Evolutionary conservation across 352 stramenopile genomes (phyloP), one percentile per base, ranked within the genome.

Genomic region (Phytophthora citrophthora): DNA sequence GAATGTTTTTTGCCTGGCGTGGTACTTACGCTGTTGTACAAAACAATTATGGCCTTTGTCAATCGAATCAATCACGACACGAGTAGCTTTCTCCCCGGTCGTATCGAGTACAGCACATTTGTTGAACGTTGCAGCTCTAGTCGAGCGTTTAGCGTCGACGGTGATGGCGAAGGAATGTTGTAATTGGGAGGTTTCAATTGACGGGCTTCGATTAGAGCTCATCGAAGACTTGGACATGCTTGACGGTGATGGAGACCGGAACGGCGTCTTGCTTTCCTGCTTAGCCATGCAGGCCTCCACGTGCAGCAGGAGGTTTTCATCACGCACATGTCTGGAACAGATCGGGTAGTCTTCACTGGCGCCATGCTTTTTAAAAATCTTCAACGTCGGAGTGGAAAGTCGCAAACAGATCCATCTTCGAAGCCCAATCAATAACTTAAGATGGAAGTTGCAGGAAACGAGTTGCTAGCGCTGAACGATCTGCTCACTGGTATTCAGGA

Each of bases 271-370:
- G 20, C 57, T 51, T 31, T 76, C 72, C 45, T 77, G 64, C 59
- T 85, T 72, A 24, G 59, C n/a, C 23, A 64, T 43, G 77, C 86
- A 94, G 12, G 74, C 61, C 54, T 93, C 84, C 2, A 93, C 86
- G 54, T 94, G 86, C 61, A 91, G 62, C 60, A 69, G 54, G 18
- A 94, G 77, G 66, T 92, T 93, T 58, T 92, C 82, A 16, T 66
- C 39, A 44, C 83, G 83, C 57, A 94, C 86, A 63, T 92, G 83
- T 10, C 86, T 81, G 34, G 74, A 88, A 60, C 86, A 94, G 56
- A 94, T 90, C 63, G 86, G 86, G 55, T 76, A 2, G 77, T 68
- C 32, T 12, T 34, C 29, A 34, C 29, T 34, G 29, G 29, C 29
- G 68, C 46, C 70, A 84, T 86, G 47, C 32, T 54, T 47, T 0